These are phyloP conservation scores for Anastatica hierochuntica DNA, from an alignment of 345 rosid species.

Conservation along the genomic window DNA sequence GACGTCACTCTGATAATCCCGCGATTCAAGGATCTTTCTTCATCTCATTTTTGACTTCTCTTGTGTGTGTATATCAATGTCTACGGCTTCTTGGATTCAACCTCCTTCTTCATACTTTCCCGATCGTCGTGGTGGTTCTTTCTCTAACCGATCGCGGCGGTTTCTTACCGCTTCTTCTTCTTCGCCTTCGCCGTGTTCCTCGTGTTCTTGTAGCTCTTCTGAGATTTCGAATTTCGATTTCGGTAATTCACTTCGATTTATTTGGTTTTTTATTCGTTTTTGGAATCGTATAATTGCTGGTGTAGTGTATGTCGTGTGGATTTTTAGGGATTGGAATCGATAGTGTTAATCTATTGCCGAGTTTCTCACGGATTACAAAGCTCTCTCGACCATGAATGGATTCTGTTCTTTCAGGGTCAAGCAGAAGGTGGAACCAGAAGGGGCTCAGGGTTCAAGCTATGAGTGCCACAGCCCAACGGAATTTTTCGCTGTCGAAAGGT, in stretches of 20 bases:
- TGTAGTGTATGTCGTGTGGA: not conserved
- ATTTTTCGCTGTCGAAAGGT: slow-evolving; percentile 29
- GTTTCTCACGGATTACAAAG: too few species aligned
- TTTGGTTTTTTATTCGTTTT: not conserved
- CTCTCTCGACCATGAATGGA: too few species aligned
- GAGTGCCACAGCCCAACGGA: too few species aligned
- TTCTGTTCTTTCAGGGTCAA: slow-evolving; percentile 21
- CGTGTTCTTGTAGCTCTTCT: slow-evolving; percentile 37
- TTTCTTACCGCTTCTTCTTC: not conserved
- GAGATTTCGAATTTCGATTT: slow-evolving; percentile 33
- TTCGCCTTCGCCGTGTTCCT: slow-evolving; percentile 29
- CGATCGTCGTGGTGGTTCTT: too few species aligned
- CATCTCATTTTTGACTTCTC: slow-evolving; percentile 9
- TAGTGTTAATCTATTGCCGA: too few species aligned
- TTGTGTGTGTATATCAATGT: slow-evolving; percentile 7
- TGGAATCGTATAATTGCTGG: not conserved
- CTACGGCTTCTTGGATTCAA: slow-evolving; percentile 14
- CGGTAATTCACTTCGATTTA: slow-evolving; percentile 32
- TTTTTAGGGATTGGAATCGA: not conserved
- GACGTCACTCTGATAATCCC: slow-evolving; percentile 29
- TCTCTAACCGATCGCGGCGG: not conserved
- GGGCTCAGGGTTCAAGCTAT: slow-evolving; percentile 39
- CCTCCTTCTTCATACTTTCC: not conserved
- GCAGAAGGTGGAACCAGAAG: slow-evolving; percentile 39
- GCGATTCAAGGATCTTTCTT: slow-evolving; percentile 26